These are phyloP conservation scores for Dothistroma pini DNA, from an alignment of 2,329 filamentous ascomycete genomes.

Conservation along the genomic window DNA sequence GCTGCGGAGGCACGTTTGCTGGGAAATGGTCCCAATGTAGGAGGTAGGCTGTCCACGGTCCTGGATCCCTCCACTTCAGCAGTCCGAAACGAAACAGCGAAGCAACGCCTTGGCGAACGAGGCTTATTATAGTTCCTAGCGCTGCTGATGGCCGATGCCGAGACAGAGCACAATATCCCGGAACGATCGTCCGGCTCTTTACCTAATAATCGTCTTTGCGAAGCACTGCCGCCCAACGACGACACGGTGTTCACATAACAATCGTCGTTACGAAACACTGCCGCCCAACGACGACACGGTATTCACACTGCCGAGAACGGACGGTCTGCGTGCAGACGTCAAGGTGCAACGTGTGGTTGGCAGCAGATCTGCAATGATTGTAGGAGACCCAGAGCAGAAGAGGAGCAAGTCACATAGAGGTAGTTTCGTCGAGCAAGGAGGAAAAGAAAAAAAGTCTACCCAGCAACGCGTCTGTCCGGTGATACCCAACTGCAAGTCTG, in stretches of 20 bases:
- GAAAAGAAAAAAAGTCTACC: neutral
- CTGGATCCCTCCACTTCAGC: neutral
- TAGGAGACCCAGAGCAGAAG: neutral
- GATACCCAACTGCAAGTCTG: neutral
- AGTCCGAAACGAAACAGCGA: neutral
- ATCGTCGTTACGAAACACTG: too few species aligned
- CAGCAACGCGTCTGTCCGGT: neutral
- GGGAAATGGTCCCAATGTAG: neutral
- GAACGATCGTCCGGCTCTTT: neutral
- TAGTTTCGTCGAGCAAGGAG: too few species aligned
- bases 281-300: neutral
- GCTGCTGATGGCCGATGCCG: neutral
- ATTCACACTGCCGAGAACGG: neutral
- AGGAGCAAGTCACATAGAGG: neutral
- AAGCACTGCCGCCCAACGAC: neutral
- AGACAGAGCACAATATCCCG: neutral
- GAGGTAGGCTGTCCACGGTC: neutral
- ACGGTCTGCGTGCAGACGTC: neutral
- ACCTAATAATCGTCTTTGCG: neutral
- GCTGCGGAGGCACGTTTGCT: neutral
- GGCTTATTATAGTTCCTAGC: neutral
- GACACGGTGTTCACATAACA: neutral
- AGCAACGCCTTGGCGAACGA: neutral
- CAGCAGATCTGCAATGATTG: neutral
- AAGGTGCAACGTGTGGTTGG: neutral